Conservation (phyloP, 495 filamentous ascomycete genomes). For the Xylaria telfairii region DNA sequence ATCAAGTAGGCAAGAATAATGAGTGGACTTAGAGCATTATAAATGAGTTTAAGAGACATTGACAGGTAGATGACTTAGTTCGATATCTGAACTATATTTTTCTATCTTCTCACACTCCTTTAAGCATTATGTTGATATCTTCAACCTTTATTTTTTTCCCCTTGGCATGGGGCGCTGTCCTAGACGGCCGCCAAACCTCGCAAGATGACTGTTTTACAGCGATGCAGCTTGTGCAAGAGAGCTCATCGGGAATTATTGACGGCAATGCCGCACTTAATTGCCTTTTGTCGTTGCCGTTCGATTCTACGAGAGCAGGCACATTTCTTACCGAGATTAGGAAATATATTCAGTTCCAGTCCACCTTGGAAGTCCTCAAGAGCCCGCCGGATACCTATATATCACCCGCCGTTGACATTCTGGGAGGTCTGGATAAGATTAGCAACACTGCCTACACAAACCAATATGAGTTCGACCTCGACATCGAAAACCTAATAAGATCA, state of each 20-base stretch:
- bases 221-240: constrained; percentile 3
- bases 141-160: neutral
- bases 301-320: neutral
- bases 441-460: constrained; percentile 49
- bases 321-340: constrained; percentile 16
- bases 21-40: neutral
- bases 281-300: constrained; percentile 5
- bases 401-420: constrained; percentile 48
- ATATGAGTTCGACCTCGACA: constrained; percentile 57
- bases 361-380: constrained; percentile 50
- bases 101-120: neutral
- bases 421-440: constrained; percentile 44
- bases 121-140: neutral
- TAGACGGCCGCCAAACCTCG: neutral
- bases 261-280: constrained; percentile 11
- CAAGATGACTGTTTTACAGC: neutral
- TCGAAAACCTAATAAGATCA: constrained; percentile 45
- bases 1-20: neutral
- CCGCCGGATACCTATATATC: constrained; percentile 49
- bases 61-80: neutral
- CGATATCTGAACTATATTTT: neutral
- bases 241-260: constrained; percentile 1
- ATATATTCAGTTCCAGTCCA: constrained; percentile 38
- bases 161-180: neutral
- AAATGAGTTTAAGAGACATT: neutral